Evolutionary conservation across 495 filamentous ascomycete genomes (phyloP).

Genomic region (Echria macrotheca): DNA sequence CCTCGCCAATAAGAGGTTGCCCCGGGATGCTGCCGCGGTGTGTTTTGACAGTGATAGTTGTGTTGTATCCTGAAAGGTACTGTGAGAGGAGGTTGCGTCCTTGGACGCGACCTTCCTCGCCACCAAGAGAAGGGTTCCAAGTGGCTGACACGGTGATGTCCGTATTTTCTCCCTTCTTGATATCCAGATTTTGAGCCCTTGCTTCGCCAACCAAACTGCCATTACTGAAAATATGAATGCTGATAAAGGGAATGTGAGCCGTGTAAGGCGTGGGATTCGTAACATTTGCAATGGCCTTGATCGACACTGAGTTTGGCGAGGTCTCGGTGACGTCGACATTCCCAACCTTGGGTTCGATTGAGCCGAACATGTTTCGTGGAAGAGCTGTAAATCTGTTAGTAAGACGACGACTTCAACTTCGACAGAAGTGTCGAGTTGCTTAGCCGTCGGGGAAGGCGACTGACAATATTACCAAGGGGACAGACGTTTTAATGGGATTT

Average conservation of each 20-base stretch:
- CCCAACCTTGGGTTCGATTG: slow-evolving; percentile 56
- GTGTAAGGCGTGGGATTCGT: slow-evolving; percentile 88
- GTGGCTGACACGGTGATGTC: slow-evolving; percentile 61
- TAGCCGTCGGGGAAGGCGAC: slow-evolving; percentile 34
- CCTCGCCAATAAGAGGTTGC: slow-evolving; percentile 64
- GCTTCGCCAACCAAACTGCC: slow-evolving; percentile 69
- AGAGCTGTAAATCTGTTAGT: slow-evolving; percentile 36
- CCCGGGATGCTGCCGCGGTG: slow-evolving; percentile 67
- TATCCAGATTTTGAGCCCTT: slow-evolving; percentile 51
- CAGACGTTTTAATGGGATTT: slow-evolving; percentile 82
- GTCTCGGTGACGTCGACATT: slow-evolving; percentile 63
- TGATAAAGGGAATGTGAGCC: slow-evolving; percentile 69
- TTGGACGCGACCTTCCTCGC: slow-evolving; percentile 49
- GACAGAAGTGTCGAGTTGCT: not conserved
- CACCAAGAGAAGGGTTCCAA: slow-evolving; percentile 69
- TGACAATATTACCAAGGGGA: slow-evolving; percentile 44
- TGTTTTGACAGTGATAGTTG: slow-evolving; percentile 63
- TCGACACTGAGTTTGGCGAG: slow-evolving; percentile 57
- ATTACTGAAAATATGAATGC: slow-evolving; percentile 69
- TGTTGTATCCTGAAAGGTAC: slow-evolving; percentile 85
- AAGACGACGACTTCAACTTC: no score
- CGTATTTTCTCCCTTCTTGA: slow-evolving; percentile 66
- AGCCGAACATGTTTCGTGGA: slow-evolving; percentile 34
- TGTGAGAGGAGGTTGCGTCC: slow-evolving; percentile 72
- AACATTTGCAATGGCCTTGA: slow-evolving; percentile 67